Base-by-base conservation (phyloP, 2,329 filamentous ascomycete genomes). In the Leptographium flavum region DNA sequence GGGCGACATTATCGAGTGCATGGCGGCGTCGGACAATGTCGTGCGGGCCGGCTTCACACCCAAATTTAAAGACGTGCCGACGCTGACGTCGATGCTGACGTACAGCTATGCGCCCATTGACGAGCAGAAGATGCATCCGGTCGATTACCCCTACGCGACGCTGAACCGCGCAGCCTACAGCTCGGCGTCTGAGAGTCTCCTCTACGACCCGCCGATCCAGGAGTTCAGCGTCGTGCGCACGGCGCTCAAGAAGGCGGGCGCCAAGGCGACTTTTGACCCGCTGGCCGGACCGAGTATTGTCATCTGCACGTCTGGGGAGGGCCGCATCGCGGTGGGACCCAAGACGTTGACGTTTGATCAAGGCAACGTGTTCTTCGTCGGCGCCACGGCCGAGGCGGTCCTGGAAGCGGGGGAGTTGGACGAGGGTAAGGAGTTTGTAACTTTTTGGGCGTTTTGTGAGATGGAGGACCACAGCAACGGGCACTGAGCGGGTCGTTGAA, bases 1-100 rank as follows among this genome's bases (percentile, higher is more conserved):
- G 3, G 86, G 86, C 48, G 90, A 98, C 58, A 94, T 98, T 54
- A 87, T 98, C 60, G 92, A 98, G 65, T 98, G 92, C 70, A 98
- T 98, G 92, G 92, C 92, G 0, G 83, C 87, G 9, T 94, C 86
- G n/a, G 92, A 98, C 72, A 98, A 98, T 54, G 92, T 98, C 31
- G 88, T 98, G 43, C 87, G 92, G 46, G 92, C 92, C 0, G 92
- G 92, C 37, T 92, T 98, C 64, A 98, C 92, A 0, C 92, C 92
- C 46, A 98, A 98, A 62, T 98, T 94, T 74, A 95, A 96, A 67
- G 92, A 98, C 55, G 86, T 96, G 21, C 67, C 79, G 45, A 96
- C 87, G 0, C 71, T 98, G 11, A 87, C 90, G 30, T 73, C 79
- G 50, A 94, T 94, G 81, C 68, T 98, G 53, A 98, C 92, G 0